A percentile compares a stretch with the other conserved stretches of the same genome.
phyloP scores from a whole-genome alignment of 192 early-diverging fungal species.

The Entomortierella parvispora region DNA sequence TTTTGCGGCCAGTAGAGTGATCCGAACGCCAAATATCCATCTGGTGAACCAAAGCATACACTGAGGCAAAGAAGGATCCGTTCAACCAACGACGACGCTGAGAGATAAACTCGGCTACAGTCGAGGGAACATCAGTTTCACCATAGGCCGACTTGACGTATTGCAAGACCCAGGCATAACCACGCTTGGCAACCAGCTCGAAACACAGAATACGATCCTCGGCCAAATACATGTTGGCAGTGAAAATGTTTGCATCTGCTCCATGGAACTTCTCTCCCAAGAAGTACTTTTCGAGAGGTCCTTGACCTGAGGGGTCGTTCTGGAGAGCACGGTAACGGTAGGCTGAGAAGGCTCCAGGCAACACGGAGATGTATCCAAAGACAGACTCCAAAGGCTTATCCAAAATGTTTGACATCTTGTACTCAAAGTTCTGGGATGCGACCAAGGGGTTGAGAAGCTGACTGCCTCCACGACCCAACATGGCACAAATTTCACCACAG shows the following conservation, averaged over 20 bases:
- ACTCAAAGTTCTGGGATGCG: conserved; percentile 76
- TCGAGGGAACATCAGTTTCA: conserved; percentile 86
- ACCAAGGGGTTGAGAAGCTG: conserved; percentile 67
- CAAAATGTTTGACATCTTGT: conserved; percentile 77
- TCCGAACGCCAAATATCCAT: conserved; percentile 80
- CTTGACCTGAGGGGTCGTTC: conserved; percentile 64
- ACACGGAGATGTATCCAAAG: conserved; percentile 88
- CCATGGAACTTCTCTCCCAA: conserved; percentile 71
- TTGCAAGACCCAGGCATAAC: conserved; percentile 74
- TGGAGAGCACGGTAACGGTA: conserved; percentile 81
- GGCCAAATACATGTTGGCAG: conserved; percentile 85
- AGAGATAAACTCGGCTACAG: conserved; percentile 90
- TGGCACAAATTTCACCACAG: conserved; percentile 73
- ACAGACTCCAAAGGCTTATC: conserved; percentile 82
- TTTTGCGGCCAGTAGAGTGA: conserved; percentile 77
- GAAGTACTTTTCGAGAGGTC: conserved; percentile 82
- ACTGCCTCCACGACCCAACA: conserved; percentile 59
- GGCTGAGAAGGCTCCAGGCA: conserved; percentile 89
- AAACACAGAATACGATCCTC: conserved; percentile 90
- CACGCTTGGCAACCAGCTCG: conserved; percentile 82
- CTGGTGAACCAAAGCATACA: conserved; percentile 87
- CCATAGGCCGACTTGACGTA: conserved; percentile 78
- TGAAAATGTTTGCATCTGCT: conserved; percentile 72
- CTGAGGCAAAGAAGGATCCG: conserved; percentile 93
- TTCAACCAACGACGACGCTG: conserved; percentile 98